Evolutionary conservation across 805 yeast species (phyloP).

Genomic region (Saccharomycopsis guyanensis): DNA sequence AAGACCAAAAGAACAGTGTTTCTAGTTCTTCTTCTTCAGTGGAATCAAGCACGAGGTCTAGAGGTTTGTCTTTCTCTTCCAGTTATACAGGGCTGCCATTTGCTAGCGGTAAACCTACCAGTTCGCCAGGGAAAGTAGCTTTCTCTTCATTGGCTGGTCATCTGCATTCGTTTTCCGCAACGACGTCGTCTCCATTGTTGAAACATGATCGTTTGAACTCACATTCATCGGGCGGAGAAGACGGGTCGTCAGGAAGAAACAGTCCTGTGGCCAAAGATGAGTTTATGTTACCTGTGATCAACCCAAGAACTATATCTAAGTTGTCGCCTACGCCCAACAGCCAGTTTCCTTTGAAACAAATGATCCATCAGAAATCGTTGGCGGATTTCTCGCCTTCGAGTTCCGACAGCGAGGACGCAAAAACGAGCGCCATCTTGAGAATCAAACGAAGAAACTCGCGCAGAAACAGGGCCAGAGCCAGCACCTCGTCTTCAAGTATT

Average conservation of each 20-base stretch:
- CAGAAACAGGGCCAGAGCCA: conserved; percentile 26
- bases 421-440: conserved; percentile 42
- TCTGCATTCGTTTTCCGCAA: conserved; percentile 4
- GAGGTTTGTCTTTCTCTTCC: conserved; percentile 30
- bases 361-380: conserved; percentile 11
- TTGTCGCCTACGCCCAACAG: background rate
- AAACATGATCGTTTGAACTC: conserved; percentile 31
- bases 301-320: conserved; percentile 4
- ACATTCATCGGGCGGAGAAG: conserved; percentile 31
- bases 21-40: conserved; percentile 38
- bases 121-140: background rate
- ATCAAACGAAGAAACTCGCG: conserved; percentile 49
- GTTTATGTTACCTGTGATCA: background rate
- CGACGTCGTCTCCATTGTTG: conserved; percentile 24
- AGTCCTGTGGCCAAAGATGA: conserved; percentile 25
- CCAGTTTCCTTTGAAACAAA: background rate
- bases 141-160: background rate
- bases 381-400: conserved; percentile 40
- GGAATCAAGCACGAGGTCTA: conserved; percentile 31
- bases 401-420: conserved; percentile 60
- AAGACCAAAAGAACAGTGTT: conserved; percentile 37
- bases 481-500: conserved; percentile 9
- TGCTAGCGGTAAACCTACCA: background rate
- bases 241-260: conserved; percentile 28
- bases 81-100: conserved; percentile 20